phyloP scores from a whole-genome alignment of 2,329 filamentous ascomycete genomes.

The Byssothecium circinans region DNA sequence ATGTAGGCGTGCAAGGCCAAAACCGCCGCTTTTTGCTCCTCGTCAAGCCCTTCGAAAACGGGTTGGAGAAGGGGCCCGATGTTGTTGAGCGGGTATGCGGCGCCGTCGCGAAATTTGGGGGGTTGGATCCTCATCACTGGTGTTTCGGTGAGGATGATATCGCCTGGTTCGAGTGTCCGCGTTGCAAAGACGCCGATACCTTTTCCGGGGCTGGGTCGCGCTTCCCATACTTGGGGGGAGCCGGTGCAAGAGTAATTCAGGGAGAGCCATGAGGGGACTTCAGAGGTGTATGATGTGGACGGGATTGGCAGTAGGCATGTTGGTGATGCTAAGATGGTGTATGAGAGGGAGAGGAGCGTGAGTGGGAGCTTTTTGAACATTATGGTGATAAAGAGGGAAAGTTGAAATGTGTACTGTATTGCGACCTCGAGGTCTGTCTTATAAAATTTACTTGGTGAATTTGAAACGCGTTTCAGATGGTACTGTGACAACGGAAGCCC shows the following conservation, averaged over 20 bases:
- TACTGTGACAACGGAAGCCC: constrained; percentile 2
- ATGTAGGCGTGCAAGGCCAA: constrained; percentile 32
- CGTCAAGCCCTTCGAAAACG: constrained; percentile 28
- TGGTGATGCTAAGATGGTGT: constrained; percentile 4
- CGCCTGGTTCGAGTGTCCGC: constrained; percentile 40
- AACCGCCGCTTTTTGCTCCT: constrained; percentile 24
- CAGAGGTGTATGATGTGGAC: constrained; percentile 6
- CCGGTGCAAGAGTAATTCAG: constrained; percentile 25
- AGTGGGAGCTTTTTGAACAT: neutral
- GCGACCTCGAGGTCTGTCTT: neutral
- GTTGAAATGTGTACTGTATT: neutral
- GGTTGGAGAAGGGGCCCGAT: constrained; percentile 24
- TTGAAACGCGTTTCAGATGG: constrained; percentile 14
- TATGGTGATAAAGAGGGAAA: neutral
- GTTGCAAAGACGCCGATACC: constrained; percentile 49
- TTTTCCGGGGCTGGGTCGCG: constrained; percentile 41
- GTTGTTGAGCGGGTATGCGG: constrained; percentile 28
- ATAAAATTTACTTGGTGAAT: neutral
- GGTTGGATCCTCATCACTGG: constrained; percentile 41
- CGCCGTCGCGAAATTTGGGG: constrained; percentile 28
- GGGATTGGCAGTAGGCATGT: constrained; percentile 14
- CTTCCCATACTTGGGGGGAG: constrained; percentile 28
- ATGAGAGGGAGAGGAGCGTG: neutral
- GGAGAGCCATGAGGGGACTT: constrained; percentile 17
- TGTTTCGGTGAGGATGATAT: constrained; percentile 45